Evolutionary conservation across 352 stramenopile genomes (phyloP).

Genomic region (Phytophthora citrophthora): DNA sequence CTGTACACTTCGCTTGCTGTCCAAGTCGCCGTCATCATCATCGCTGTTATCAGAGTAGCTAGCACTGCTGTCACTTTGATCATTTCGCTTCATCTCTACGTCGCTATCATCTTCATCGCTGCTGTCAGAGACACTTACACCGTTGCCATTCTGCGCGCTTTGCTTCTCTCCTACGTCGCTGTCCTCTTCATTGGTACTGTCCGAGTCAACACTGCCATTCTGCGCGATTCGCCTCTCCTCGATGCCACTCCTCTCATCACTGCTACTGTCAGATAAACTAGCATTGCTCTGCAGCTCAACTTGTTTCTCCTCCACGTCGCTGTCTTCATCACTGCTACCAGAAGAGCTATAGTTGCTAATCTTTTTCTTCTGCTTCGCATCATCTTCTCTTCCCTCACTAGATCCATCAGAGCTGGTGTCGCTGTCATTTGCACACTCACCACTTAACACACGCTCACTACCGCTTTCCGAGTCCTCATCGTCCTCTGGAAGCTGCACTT

Average conservation of each 20-base stretch:
- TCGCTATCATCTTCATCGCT: constrained; percentile 2
- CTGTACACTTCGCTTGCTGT: neutral
- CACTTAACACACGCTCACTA: constrained; percentile 6
- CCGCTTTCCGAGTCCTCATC: constrained; percentile 40
- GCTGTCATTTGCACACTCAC: constrained; percentile 7
- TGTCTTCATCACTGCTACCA: neutral
- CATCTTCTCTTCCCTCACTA: neutral
- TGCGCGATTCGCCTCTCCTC: neutral
- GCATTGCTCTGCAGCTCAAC: neutral
- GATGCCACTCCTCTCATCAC: neutral
- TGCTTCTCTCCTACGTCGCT: neutral
- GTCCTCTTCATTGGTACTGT: constrained; percentile 2
- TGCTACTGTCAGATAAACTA: constrained; percentile 1
- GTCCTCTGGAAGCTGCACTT: constrained; percentile 12
- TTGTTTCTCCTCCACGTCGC: constrained; percentile 3
- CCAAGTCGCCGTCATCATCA: constrained; percentile 5
- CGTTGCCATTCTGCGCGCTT: neutral
- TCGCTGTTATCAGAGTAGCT: constrained; percentile 8
- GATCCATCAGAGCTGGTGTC: constrained; percentile 20
- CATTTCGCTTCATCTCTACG: neutral
- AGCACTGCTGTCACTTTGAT: neutral
- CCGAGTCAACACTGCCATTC: neutral
- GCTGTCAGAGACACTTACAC: neutral
- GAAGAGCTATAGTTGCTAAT: too few relatives aligned
- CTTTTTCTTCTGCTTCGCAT: too few relatives aligned